Evolutionary conservation across 1,139 yeast species (phyloP).

Genomic region (Debaryomyces nepalensis): DNA sequence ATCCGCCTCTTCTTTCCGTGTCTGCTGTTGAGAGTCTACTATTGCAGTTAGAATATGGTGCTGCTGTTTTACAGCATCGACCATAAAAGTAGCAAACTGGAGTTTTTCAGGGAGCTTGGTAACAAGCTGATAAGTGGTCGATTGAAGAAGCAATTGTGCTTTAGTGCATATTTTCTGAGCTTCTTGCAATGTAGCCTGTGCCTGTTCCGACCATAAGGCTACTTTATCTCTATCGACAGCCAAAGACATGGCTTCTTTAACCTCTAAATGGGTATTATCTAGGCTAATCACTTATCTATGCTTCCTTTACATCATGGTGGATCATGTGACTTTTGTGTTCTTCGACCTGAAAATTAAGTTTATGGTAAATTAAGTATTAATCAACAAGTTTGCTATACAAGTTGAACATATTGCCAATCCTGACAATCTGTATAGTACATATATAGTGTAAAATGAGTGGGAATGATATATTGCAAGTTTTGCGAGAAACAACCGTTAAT

Average conservation of each 20-base stretch:
- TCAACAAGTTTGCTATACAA: neutral
- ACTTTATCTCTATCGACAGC: constrained; percentile 11
- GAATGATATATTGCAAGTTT: constrained; percentile 19
- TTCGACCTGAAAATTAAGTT: constrained; percentile 8
- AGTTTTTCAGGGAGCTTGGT: constrained; percentile 29
- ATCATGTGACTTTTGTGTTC: neutral
- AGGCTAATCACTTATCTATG: constrained; percentile 9
- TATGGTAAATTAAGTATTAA: neutral
- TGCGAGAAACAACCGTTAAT: constrained; percentile 31
- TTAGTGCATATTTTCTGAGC: constrained; percentile 39
- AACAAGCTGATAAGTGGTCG: constrained; percentile 28
- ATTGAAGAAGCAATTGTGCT: constrained; percentile 38
- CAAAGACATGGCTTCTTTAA: constrained; percentile 14
- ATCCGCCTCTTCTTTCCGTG: constrained; percentile 18
- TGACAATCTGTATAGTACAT: neutral
- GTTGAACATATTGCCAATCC: neutral
- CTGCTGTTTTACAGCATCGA: constrained; percentile 26
- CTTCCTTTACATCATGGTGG: constrained; percentile 2
- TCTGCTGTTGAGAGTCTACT: constrained; percentile 23
- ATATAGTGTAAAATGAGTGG: constrained; percentile 12
- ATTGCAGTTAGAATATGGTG: constrained; percentile 20
- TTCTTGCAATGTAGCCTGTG: constrained; percentile 32
- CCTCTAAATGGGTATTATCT: constrained; percentile 3
- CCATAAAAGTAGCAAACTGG: constrained; percentile 22
- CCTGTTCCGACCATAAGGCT: constrained; percentile 34